Base-by-base conservation (phyloP, 768 basidiomycete species). In the Termitomyces bulborhizus region DNA sequence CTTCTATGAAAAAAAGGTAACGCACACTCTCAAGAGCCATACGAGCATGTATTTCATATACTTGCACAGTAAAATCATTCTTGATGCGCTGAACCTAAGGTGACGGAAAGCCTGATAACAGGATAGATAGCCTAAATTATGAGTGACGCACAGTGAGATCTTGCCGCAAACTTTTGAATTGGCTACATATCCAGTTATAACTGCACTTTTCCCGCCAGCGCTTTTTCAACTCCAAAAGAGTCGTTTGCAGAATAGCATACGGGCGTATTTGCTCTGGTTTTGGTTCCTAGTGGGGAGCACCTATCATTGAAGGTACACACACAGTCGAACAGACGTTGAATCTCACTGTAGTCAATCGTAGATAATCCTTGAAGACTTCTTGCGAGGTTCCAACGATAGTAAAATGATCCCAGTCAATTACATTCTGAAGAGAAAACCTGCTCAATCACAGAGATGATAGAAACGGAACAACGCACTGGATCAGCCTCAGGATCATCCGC, bases 21-120 rank as follows among this genome's bases (percentile, higher is more conserved):
- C 60, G 48, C 71, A 93, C 93, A 63, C 84, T 86, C 80, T 95
- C 92, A 40, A 99, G 76, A 43, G 97, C 97, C 77, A 98, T 96
- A 34, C 97, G 85, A 26, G 93, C 97, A 72, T 99, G 97, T 39
- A 96, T 97, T 68, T 99, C 97, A 66, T 99, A 99, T 11, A 97
- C 97, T 69, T 88, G 81, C 27, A 96, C 93, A 6, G 97, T 98
- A 65, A 99, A 97, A 53, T 96, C 92, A 62, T 97, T 98, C 75
- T 97, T 98, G 62, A 99, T 97, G 32, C 97, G 87, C 74, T 99
- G 97, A 24, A 99, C 96, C 96, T 98, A 55, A 29, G 44, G 46
- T 27, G 26, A 40, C 26, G n/a, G 47, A 53, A 44, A 52, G 46
- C 50, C 26, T 49, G 39, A 57, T 60, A 60, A 62, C 36, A 51